Conservation (phyloP, 495 filamentous ascomycete genomes). For the Neurospora sp. region DNA sequence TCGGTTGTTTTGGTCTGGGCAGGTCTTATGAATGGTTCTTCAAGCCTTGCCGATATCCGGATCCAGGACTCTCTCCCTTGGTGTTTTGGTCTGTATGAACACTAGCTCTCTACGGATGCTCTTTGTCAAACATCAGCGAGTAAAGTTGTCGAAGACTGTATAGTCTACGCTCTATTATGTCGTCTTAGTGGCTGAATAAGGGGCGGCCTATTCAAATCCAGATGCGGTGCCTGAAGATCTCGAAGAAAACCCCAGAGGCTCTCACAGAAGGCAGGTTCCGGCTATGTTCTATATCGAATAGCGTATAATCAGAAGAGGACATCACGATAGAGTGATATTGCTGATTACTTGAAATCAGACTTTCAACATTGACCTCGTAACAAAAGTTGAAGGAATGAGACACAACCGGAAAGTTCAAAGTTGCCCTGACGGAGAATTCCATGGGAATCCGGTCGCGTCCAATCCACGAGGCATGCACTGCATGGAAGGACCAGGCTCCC, state of each 20-base stretch:
- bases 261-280: neutral
- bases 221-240: neutral
- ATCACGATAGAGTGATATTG: neutral
- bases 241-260: neutral
- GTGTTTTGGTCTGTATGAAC: neutral
- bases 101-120: neutral
- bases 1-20: neutral
- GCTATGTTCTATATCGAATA: neutral
- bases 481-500: neutral
- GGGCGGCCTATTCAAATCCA: neutral
- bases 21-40: neutral
- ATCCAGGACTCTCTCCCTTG: neutral
- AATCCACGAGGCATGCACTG: neutral
- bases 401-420: neutral
- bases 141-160: neutral
- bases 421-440: neutral
- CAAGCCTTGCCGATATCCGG: neutral
- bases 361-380: neutral
- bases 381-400: neutral
- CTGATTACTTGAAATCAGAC: neutral
- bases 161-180: neutral
- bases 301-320: neutral
- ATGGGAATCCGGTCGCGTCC: neutral
- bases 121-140: neutral
- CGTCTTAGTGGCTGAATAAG: neutral